Percentiles rank a stretch among this genome's conserved stretches.
Conservation (phyloP, 2,329 filamentous ascomycete genomes). For the Sarocladiaceae sp. region DNA sequence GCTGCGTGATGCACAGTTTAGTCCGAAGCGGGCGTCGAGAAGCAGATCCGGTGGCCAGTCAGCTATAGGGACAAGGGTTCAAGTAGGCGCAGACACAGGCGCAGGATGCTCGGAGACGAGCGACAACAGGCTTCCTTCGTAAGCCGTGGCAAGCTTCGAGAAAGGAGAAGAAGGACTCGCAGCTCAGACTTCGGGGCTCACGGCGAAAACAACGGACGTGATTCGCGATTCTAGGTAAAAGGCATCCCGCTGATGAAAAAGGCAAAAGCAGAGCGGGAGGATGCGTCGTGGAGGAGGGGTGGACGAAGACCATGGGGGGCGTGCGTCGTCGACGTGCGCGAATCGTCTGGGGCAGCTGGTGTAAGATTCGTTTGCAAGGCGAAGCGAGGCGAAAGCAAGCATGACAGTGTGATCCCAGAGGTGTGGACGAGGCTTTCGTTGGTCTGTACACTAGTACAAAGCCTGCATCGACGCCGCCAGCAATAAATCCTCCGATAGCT, state of each 20-base stretch:
- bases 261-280: constrained; percentile 7
- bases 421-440: constrained; percentile 10
- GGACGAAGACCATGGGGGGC: background rate
- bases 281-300: background rate
- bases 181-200: background rate
- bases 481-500: constrained; percentile 9
- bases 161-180: background rate
- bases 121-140: background rate
- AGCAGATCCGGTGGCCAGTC: too few species aligned
- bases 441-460: constrained; percentile 4
- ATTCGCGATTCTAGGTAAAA: constrained; percentile 1
- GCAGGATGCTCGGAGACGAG: background rate
- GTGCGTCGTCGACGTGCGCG: background rate
- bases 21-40: background rate
- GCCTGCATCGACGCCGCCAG: constrained; percentile 1
- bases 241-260: background rate
- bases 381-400: background rate
- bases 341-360: background rate
- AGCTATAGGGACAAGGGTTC: too few species aligned
- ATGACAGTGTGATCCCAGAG: background rate
- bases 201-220: background rate
- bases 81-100: background rate
- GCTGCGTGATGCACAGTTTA: background rate
- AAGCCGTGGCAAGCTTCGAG: background rate
- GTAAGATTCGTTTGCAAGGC: background rate